These are phyloP conservation scores for Schizosaccharomyces osmophilus DNA, from an alignment of 805 yeast genomes.

Conservation along the genomic window DNA sequence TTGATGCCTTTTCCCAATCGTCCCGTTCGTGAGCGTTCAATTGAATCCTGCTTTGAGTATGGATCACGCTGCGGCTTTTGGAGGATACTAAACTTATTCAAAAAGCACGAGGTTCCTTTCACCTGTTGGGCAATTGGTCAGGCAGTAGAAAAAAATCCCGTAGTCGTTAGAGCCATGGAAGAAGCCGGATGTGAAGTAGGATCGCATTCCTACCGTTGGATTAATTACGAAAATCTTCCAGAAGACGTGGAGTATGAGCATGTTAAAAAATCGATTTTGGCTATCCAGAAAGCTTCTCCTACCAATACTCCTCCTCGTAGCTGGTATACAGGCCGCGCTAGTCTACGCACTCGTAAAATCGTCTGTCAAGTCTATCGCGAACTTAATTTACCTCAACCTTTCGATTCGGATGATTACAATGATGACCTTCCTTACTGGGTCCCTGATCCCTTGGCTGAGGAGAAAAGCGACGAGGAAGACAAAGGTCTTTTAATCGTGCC, in stretches of 20 bases:
- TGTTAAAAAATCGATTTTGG: conserved; percentile 13
- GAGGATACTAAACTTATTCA: conserved; percentile 16
- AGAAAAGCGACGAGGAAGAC: conserved; percentile 1
- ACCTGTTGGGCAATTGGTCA: conserved; percentile 19
- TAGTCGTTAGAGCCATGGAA: conserved; percentile 16
- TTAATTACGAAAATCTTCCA: conserved; percentile 12
- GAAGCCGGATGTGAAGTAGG: conserved; percentile 19
- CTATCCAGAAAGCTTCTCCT: conserved; percentile 11
- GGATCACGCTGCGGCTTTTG: conserved; percentile 16
- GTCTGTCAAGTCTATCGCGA: conserved; percentile 17
- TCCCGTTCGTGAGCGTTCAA: conserved; percentile 9
- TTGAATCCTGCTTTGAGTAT: conserved; percentile 16
- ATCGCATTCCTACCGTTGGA: conserved; percentile 18
- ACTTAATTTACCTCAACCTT: conserved; percentile 12
- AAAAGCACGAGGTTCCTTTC: conserved; percentile 14
- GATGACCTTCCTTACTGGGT: conserved; percentile 19
- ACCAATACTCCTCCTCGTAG: conserved; percentile 17
- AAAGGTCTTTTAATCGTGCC: conserved; percentile 14
- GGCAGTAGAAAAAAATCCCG: conserved; percentile 16
- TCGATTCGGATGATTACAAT: conserved; percentile 16
- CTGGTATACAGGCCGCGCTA: conserved; percentile 18
- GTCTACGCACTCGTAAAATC: conserved; percentile 14
- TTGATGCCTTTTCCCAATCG: conserved; percentile 5
- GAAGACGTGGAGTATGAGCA: conserved; percentile 16
- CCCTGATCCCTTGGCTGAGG: conserved; percentile 13